Percentiles rank a stretch among this genome's conserved stretches.
Evolutionary conservation across 2,329 filamentous ascomycete species (phyloP).

Genomic region (Diplodia seriata): DNA sequence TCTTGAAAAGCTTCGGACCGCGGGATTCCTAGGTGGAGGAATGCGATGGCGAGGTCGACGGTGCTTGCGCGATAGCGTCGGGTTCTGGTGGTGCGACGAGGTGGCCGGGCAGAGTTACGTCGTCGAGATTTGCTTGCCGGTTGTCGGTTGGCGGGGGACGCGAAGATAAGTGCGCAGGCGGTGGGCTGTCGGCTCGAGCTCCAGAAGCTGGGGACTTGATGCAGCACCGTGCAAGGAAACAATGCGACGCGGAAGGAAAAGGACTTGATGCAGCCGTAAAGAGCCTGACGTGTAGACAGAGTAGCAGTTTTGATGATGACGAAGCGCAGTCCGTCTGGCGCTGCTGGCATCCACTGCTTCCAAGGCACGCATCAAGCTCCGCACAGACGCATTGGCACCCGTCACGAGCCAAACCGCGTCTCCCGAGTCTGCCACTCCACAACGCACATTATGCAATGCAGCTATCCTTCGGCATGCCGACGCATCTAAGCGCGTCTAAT

Average conservation of each 20-base stretch:
- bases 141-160: constrained; percentile 32
- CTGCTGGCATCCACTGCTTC: constrained; percentile 19
- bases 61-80: constrained; percentile 7
- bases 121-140: constrained; percentile 31
- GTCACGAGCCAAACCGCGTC: constrained; percentile 14
- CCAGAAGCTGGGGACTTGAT: constrained; percentile 15
- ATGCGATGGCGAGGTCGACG: constrained; percentile 2
- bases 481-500: constrained; percentile 15
- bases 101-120: constrained; percentile 18
- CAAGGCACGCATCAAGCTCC: constrained; percentile 31
- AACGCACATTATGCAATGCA: constrained; percentile 18
- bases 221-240: constrained; percentile 10
- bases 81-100: constrained; percentile 10
- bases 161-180: constrained; percentile 22
- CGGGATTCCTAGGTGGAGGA: neutral
- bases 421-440: neutral
- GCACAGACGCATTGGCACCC: constrained; percentile 29
- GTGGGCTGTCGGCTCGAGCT: constrained; percentile 17
- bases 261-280: neutral
- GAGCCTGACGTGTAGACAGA: constrained; percentile 1
- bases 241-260: constrained; percentile 8
- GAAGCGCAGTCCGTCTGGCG: constrained; percentile 22
- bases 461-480: constrained; percentile 20
- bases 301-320: constrained; percentile 22
- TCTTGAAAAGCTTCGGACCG: constrained; percentile 55